phyloP scores from a whole-genome alignment of 768 basidiomycete genomes.

The Calvatia gigantea region DNA sequence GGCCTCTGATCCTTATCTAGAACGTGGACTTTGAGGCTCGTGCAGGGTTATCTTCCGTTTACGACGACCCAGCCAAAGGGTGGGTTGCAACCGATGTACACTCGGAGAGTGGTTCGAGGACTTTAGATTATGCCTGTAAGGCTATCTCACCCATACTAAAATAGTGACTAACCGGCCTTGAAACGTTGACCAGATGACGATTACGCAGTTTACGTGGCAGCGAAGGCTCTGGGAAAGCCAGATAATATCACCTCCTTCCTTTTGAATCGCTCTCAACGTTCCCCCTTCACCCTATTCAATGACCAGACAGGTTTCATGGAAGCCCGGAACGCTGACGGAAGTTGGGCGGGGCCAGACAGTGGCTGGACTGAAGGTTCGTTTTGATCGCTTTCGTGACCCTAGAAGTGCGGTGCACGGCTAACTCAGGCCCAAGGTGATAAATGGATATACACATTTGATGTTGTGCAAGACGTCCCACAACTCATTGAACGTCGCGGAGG shows the following conservation, averaged over 20 bases:
- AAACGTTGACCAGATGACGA: conserved; percentile 57
- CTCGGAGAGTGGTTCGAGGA: conserved; percentile 74
- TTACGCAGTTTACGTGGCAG: conserved; percentile 64
- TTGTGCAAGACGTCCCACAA: conserved; percentile 65
- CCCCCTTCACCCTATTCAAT: conserved; percentile 67
- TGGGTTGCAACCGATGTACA: conserved; percentile 80
- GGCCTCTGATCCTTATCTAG: conserved; percentile 25
- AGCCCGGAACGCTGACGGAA: conserved; percentile 61
- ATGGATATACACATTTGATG: conserved; percentile 72
- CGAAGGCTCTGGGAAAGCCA: conserved; percentile 46
- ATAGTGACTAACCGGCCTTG: neutral
- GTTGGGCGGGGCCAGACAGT: conserved; percentile 63
- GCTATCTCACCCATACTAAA: conserved; percentile 1
- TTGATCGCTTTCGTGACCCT: neutral
- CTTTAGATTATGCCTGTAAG: conserved; percentile 75
- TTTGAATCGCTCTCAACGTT: conserved; percentile 45
- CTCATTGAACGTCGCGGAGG: conserved; percentile 65
- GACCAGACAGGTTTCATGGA: conserved; percentile 75
- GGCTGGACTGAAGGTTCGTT: conserved; percentile 77
- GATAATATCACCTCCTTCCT: conserved; percentile 46
- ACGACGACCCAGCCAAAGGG: conserved; percentile 45
- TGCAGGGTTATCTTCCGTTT: conserved; percentile 71
- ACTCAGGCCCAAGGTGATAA: conserved; percentile 34
- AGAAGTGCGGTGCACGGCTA: neutral
- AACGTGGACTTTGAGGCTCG: conserved; percentile 77